These are phyloP conservation scores for Eimeria maxima DNA, from an alignment of 169 alveolate genomes.

Conservation along the genomic window DNA sequence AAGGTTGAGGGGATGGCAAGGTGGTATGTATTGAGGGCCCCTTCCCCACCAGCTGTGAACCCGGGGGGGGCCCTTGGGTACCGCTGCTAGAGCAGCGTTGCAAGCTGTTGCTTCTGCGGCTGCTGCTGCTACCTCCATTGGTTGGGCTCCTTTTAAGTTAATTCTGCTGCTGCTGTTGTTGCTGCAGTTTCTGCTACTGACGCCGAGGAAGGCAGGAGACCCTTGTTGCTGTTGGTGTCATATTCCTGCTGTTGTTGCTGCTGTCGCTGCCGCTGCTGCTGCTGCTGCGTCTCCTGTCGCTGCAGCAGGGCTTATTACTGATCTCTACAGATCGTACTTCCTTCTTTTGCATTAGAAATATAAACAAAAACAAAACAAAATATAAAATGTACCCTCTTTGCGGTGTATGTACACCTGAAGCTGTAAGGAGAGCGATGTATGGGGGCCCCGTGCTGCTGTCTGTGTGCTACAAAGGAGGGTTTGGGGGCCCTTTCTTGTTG, in stretches of 20 bases:
- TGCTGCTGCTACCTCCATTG: background rate
- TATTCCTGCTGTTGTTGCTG: background rate
- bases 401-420: background rate
- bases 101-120: background rate
- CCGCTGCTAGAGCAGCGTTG: background rate
- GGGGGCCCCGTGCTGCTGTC: background rate
- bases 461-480: background rate
- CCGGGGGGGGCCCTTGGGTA: background rate
- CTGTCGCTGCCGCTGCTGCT: background rate
- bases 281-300: background rate
- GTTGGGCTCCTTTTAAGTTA: background rate
- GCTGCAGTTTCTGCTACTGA: background rate
- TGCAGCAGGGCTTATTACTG: background rate
- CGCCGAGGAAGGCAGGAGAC: background rate
- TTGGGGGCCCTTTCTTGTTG: no score
- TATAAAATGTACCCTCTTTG: background rate
- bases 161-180: background rate
- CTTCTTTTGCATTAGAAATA: no score
- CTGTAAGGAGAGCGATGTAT: background rate
- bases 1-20: background rate
- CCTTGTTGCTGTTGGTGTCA: background rate
- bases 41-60: conserved; percentile 10
- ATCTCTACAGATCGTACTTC: no score
- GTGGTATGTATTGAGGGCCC: background rate
- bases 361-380: background rate